Base-by-base conservation (phyloP, 768 basidiomycete genomes). In the Lentinula sp. region DNA sequence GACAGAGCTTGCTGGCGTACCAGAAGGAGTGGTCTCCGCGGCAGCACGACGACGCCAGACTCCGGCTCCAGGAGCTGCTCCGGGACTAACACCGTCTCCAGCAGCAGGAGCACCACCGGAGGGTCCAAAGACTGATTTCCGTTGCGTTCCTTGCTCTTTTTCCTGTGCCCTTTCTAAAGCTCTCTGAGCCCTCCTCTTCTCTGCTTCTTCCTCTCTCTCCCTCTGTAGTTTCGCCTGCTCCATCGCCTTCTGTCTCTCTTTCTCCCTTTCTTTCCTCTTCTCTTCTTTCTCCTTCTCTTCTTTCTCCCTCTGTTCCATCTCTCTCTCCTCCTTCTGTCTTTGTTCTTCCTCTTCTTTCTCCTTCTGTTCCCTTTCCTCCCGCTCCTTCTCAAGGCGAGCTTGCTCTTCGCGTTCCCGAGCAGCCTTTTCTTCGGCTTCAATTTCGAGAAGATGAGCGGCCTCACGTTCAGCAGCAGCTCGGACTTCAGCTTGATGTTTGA, bases 191-290 rank as follows among this genome's bases (percentile, higher is more conserved):
- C 74, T 41, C 61, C 80, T 76, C 57, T 76, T 76, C 73, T 82
- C 82, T 1, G 89, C 88, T 62, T 90, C 88, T n/a, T 86, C 85
- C 66, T 90, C 90, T 42, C 87, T 81, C 65, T 85, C 81, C 12
- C 73, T 74, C 63, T 84, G 88, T 54, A 79, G 74, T n/a, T 81
- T 83, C 1, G 84, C 85, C 32, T 80, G 72, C 59, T 90, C 85
- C 13, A 72, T 16, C 0, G 77, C 78, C 15, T 80, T 83, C 15
- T 79, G 80, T 43, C 82, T 23, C 18, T 87, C 85, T 65, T 89
- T 90, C 42, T 86, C 81, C 64, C 85, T 82, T 12, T 74, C 75
- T 62, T 84, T 87, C 54, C 78, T 74, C 18, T 81, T 23, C 18
- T 23, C 13, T 23, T 54, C 53, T 28, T 50, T 32, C 53, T 37